A percentile compares a stretch with the other conserved stretches of the same genome.
phyloP scores from a whole-genome alignment of 768 basidiomycete genomes.

The Auricularia sp. region DNA sequence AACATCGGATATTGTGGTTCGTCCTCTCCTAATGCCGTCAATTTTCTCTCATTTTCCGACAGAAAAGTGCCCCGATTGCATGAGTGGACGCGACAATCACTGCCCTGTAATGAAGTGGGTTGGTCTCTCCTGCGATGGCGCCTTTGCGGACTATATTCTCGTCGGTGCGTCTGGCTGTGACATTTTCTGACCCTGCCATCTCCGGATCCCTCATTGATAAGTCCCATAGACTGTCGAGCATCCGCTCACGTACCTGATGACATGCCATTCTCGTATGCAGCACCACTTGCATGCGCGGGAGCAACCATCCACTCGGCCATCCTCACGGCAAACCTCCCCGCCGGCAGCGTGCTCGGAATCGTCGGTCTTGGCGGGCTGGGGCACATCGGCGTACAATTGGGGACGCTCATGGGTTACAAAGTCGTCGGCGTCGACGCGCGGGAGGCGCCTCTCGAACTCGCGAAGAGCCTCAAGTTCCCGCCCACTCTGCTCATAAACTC shows the following conservation, averaged over 20 bases:
- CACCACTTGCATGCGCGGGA: conserved; percentile 10
- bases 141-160: conserved; percentile 8
- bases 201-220: not conserved
- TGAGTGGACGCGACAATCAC: not conserved
- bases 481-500: conserved; percentile 11
- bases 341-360: conserved; percentile 5
- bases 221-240: not conserved
- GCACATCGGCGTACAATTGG: conserved; percentile 11
- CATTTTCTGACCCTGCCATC: not conserved
- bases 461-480: conserved; percentile 6
- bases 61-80: conserved; percentile 5
- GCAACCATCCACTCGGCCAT: conserved; percentile 6
- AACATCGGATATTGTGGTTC: not conserved
- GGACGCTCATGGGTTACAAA: conserved; percentile 11
- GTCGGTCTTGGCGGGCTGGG: conserved; percentile 6
- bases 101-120: conserved; percentile 1
- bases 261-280: conserved; percentile 7
- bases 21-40: not conserved
- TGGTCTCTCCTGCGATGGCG: conserved; percentile 6
- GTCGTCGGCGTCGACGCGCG: conserved; percentile 12
- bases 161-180: not conserved
- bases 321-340: not conserved
- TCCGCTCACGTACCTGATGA: conserved; percentile 5
- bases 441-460: conserved; percentile 12
- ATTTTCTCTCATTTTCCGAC: not conserved